A percentile compares a stretch with the other conserved stretches of the same genome.
phyloP scores from a whole-genome alignment of 2,329 filamentous ascomycete genomes.

The Aureobasidium zeae region DNA sequence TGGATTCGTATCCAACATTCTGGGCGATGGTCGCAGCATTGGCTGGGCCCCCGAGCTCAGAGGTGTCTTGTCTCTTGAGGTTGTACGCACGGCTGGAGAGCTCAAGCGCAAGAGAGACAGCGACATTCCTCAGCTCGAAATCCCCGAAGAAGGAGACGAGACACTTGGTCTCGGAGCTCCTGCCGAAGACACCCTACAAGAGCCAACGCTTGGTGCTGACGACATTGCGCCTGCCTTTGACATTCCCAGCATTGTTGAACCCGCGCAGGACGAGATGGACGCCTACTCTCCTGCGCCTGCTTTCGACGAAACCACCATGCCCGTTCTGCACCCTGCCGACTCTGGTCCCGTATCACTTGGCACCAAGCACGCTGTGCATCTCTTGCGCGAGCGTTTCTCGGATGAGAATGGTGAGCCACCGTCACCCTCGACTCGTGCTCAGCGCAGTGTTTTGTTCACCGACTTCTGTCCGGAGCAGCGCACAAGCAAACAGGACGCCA shows the following conservation, averaged over 20 bases:
- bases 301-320: slow-evolving; percentile 70
- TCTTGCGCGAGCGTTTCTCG: slow-evolving; percentile 74
- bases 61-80: slow-evolving; percentile 81
- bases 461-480: slow-evolving; percentile 74
- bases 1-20: slow-evolving; percentile 77
- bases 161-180: slow-evolving; percentile 35
- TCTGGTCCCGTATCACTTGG: slow-evolving; percentile 80
- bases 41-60: slow-evolving; percentile 88
- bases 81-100: slow-evolving; percentile 65
- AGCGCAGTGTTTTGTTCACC: slow-evolving; percentile 75
- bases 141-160: slow-evolving; percentile 50
- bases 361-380: slow-evolving; percentile 91
- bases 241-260: slow-evolving; percentile 25
- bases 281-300: slow-evolving; percentile 37
- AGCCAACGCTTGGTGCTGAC: slow-evolving; percentile 24
- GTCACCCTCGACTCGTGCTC: slow-evolving; percentile 63
- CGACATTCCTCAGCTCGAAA: slow-evolving; percentile 70
- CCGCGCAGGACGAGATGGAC: slow-evolving; percentile 29
- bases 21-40: slow-evolving; percentile 67
- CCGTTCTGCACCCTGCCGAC: slow-evolving; percentile 70
- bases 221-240: slow-evolving; percentile 24
- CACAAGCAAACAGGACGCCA: slow-evolving; percentile 81
- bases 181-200: slow-evolving; percentile 22
- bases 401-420: slow-evolving; percentile 53
- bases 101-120: slow-evolving; percentile 91